Base-by-base conservation (phyloP, 805 yeast genomes). In the Suhomyces vadensis region DNA sequence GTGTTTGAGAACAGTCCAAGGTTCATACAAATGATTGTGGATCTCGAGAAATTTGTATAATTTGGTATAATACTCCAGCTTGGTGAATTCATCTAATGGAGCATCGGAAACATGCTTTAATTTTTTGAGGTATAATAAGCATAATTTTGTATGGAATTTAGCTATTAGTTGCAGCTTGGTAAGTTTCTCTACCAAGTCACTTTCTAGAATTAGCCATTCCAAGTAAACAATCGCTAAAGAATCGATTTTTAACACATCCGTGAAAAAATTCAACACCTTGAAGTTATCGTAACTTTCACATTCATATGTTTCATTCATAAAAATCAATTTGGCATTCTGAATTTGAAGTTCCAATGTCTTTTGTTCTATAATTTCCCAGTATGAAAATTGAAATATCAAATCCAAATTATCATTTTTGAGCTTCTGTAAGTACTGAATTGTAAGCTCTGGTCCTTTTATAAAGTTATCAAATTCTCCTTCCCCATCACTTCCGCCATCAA, bases 251-350 rank as follows among this genome's bases (percentile, higher is more conserved):
- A 61, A 29, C 6, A 48, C 52, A 10, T 55, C 42, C 6, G 62
- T 48, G n/a, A 87, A 60, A 55, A 67, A 84, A 1, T 77, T 73
- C 38, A 83, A 65, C 0, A 89, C 81, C 50, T 73, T 65, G 19
- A 63, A 49, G 39, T 75, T 74, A 49, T 86, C 77, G 41, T 83
- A 74, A 10, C 78, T 67, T 46, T 80, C 83, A 46, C 86, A 75
- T 50, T 79, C 80, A 9, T 76, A 73, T 0, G 85, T 70, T 41
- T 83, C 85, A 44, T 78, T 81, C 74, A 87, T 72, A 51, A 90
- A 90, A 0, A 92, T 70, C 16, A 66, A 48, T 43, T 60, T 53
- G 26, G 77, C 77, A 55, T 70, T 63, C 14, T 26, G 17, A 2
- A 31, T 40, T 7, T 65, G 65, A n/a, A 47, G 36, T 5, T 56